phyloP scores from a whole-genome alignment of 495 filamentous ascomycete genomes.

The Lasiosphaeria hispida region DNA sequence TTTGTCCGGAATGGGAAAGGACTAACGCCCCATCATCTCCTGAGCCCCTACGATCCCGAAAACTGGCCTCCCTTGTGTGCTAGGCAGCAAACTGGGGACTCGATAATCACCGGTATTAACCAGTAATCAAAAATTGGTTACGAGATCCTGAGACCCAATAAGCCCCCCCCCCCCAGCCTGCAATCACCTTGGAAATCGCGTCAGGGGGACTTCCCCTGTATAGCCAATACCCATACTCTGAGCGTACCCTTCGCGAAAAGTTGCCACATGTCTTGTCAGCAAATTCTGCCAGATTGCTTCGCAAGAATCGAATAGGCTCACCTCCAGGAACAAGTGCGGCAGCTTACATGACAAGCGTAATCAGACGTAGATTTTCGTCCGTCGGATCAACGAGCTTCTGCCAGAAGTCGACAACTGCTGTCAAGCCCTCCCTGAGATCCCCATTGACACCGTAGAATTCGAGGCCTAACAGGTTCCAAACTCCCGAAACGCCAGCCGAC shows the following conservation, averaged over 20 bases:
- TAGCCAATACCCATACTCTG: background rate
- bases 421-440: constrained; percentile 39
- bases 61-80: no score
- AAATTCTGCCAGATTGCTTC: background rate
- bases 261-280: background rate
- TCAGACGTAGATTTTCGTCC: constrained; percentile 54
- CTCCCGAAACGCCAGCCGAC: constrained; percentile 61
- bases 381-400: constrained; percentile 44
- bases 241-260: background rate
- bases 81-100: no score
- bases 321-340: constrained; percentile 61
- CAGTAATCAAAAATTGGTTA: no score
- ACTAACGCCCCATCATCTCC: no score
- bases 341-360: constrained; percentile 66
- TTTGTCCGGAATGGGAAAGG: no score
- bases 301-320: constrained; percentile 33
- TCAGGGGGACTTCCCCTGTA: no score
- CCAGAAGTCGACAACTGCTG: constrained; percentile 54
- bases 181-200: no score
- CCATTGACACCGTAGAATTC: constrained; percentile 50
- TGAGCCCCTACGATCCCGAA: no score
- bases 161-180: no score
- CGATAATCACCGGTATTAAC: no score
- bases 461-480: constrained; percentile 61
- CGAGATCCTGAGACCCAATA: no score